These are phyloP conservation scores for Huntiella moniliformis DNA, from an alignment of 2,329 filamentous ascomycete species.

Conservation along the genomic window DNA sequence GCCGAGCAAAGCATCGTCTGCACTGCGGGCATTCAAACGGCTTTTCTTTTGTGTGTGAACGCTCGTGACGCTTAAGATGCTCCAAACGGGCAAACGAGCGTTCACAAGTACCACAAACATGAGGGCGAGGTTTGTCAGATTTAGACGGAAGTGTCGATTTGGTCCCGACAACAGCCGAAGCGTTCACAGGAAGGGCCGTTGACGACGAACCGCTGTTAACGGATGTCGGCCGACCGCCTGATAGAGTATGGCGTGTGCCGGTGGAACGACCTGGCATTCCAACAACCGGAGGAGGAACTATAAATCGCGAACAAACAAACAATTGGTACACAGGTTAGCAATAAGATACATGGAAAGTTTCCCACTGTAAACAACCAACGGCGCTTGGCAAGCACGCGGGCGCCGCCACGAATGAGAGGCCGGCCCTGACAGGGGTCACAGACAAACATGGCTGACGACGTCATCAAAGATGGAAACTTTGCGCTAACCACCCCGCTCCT, in stretches of 20 bases:
- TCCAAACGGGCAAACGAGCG: constrained; percentile 88
- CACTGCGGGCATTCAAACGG: constrained; percentile 96
- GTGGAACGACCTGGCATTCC: not conserved
- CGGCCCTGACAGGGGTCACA: too few relatives aligned
- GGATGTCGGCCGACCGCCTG: too few relatives aligned
- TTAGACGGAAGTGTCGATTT: constrained; percentile 33
- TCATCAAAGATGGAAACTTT: too few relatives aligned
- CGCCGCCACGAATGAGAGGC: too few relatives aligned
- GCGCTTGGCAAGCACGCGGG: too few relatives aligned
- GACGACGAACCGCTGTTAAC: too few relatives aligned
- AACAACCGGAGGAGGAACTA: not conserved
- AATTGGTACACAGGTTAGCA: not conserved
- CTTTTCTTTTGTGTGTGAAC: constrained; percentile 98
- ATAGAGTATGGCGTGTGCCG: too few relatives aligned
- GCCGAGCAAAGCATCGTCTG: constrained; percentile 78
- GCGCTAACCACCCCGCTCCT: too few relatives aligned
- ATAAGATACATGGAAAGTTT: too few relatives aligned
- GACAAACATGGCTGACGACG: too few relatives aligned
- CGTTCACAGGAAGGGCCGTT: too few relatives aligned
- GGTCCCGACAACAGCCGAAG: not conserved
- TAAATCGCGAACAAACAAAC: not conserved
- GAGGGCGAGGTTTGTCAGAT: constrained; percentile 90
- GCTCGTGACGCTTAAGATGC: constrained; percentile 90
- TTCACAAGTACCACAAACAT: constrained; percentile 79
- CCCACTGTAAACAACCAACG: too few relatives aligned